phyloP scores from a whole-genome alignment of 768 basidiomycete genomes.

The Termitomyces eurrhizus region DNA sequence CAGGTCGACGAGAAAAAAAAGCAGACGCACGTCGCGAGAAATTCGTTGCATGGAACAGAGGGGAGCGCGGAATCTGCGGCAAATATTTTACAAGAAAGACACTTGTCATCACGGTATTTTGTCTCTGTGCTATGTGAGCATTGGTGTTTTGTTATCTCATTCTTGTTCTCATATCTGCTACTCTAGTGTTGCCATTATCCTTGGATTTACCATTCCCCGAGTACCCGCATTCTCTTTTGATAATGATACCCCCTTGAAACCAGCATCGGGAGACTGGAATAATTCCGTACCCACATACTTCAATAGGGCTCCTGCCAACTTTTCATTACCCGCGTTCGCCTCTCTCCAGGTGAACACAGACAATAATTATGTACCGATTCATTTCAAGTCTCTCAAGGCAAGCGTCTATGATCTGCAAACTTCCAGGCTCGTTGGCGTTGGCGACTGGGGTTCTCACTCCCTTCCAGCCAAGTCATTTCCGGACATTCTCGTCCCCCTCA shows the following conservation, averaged over 20 bases:
- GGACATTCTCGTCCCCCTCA: constrained; percentile 69
- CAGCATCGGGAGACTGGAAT: constrained; percentile 58
- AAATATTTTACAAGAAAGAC: constrained; percentile 70
- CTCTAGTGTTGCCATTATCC: constrained; percentile 56
- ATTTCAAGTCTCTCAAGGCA: constrained; percentile 64
- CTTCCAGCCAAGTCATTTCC: constrained; percentile 66
- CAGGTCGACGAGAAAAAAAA: constrained; percentile 62
- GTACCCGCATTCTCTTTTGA: constrained; percentile 73
- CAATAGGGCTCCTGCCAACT: constrained; percentile 80
- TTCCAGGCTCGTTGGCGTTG: constrained; percentile 59
- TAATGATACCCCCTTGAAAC: constrained; percentile 47
- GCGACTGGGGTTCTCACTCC: constrained; percentile 53
- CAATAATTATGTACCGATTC: constrained; percentile 73
- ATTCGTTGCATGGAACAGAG: constrained; percentile 77
- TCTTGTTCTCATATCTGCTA: constrained; percentile 6
- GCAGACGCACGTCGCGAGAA: constrained; percentile 47
- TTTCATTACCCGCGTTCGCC: constrained; percentile 79
- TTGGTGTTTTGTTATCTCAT: neutral
- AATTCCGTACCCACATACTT: constrained; percentile 57
- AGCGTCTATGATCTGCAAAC: constrained; percentile 69
- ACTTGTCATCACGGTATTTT: constrained; percentile 67
- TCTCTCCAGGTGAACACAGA: constrained; percentile 74
- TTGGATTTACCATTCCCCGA: constrained; percentile 81
- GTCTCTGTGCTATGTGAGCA: constrained; percentile 51
- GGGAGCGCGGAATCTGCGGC: constrained; percentile 77